Conservation (phyloP, 2,329 filamentous ascomycete genomes). For the Alternaria gaisen region DNA sequence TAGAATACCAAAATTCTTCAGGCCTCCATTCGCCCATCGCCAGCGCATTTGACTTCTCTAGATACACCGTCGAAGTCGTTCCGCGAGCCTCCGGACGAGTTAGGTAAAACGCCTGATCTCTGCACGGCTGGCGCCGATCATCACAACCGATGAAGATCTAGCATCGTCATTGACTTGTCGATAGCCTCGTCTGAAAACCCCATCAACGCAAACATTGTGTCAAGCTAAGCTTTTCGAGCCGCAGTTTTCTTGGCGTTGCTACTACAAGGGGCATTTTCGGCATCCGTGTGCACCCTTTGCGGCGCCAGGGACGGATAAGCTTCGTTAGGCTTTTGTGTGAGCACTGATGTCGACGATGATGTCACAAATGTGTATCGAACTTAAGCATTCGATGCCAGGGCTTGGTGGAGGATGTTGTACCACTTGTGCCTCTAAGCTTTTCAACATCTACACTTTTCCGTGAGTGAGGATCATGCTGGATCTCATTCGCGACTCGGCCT, state of each 20-base stretch:
- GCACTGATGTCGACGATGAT: conserved; percentile 14
- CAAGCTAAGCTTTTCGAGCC: conserved; percentile 14
- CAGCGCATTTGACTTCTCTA: neutral
- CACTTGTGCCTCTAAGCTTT: neutral
- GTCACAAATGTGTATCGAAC: conserved; percentile 7
- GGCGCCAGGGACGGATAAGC: neutral
- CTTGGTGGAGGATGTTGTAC: neutral
- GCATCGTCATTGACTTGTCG: conserved; percentile 22
- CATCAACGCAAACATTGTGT: neutral
- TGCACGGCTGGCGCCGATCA: conserved; percentile 12
- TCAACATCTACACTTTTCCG: neutral
- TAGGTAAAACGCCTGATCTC: conserved; percentile 3
- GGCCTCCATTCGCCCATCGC: neutral
- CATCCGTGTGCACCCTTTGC: neutral
- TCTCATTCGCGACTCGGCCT: conserved; percentile 33
- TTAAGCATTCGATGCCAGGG: conserved; percentile 11
- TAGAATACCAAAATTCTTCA: neutral
- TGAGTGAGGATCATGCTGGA: conserved; percentile 22
- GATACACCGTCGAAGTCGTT: neutral
- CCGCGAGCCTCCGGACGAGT: conserved; percentile 1
- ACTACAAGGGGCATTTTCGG: conserved; percentile 5
- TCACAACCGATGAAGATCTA: conserved; percentile 1
- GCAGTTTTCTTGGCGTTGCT: neutral
- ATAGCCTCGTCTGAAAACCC: conserved; percentile 3
- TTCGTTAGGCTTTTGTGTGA: neutral